Evolutionary conservation across 1,139 yeast genomes (phyloP), one percentile per base, ranked within the genome.

Genomic region (Saccharomycopsis hybrid): DNA sequence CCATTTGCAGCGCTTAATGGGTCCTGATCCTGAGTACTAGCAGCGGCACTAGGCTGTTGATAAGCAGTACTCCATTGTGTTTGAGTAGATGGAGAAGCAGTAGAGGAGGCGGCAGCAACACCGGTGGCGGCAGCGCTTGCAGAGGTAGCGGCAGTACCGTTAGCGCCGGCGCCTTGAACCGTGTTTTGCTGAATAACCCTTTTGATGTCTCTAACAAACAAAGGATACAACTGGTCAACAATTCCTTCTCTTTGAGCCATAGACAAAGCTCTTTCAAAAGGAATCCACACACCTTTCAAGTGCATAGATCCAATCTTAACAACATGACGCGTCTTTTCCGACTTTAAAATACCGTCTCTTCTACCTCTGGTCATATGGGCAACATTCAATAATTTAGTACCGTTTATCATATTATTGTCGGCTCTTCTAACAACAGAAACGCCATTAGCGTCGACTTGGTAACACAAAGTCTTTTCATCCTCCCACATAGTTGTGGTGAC

Each of bases 401-500:
- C 97, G 65, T 90, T 90, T 60, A 90, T 86, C 95, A 89, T 87
- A 58, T 78, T 77, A 65, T 90, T 89, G 65, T 90, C 95, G 44
- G 95, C 97, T 60, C 97, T 77, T 59, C 97, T 77, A 35, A 92
- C 96, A 35, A 90, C 97, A 27, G 88, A 77, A 49, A 89, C 90
- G 52, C 90, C 89, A 60, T 87, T 84, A 49, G 95, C 95, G 62
- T 89, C 97, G 33, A 90, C 97, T 67, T 90, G 97, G 69, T 89
- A 90, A 65, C 97, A 92, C 48, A 89, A 68, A 0, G 97, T 90
- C 59, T 88, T 85, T 63, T 90, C 97, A 64, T 90, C 97, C 65
- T 90, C 97, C 97, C 97, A 90, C 81, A 88, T 80, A 5, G 97
- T 88, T 27, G 97, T 89, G 48, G 96, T 87, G 56, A 90, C 94